phyloP scores from a whole-genome alignment of 768 basidiomycete genomes.

The Leccinum pellstonianum region DNA sequence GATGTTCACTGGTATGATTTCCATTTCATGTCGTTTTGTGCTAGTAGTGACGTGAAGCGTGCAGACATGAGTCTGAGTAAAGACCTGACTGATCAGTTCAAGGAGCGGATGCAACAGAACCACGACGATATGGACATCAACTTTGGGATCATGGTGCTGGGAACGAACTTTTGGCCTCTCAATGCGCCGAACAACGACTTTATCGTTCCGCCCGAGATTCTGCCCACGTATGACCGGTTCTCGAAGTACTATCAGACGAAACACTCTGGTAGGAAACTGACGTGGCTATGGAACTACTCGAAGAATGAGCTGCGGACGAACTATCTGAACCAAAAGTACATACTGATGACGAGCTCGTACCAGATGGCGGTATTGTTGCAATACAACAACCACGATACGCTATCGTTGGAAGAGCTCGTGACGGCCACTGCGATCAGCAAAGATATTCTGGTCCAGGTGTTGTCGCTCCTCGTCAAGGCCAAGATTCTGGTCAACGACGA shows the following conservation, averaged over 20 bases:
- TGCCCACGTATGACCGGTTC: constrained; percentile 88
- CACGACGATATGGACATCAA: constrained; percentile 86
- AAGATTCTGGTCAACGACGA: constrained; percentile 90
- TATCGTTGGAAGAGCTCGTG: constrained; percentile 77
- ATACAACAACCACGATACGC: constrained; percentile 88
- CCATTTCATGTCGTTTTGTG: background rate
- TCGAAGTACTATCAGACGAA: constrained; percentile 90
- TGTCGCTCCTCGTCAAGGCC: constrained; percentile 74
- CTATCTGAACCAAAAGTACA: constrained; percentile 92
- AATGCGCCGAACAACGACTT: constrained; percentile 82
- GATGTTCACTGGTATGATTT: constrained; percentile 84
- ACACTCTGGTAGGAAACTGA: constrained; percentile 92
- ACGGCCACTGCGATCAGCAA: constrained; percentile 78
- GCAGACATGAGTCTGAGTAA: constrained; percentile 93
- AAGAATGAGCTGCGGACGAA: constrained; percentile 96
- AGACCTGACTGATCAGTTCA: constrained; percentile 93
- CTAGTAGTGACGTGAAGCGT: constrained; percentile 4
- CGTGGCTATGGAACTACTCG: constrained; percentile 98
- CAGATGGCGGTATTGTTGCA: constrained; percentile 94
- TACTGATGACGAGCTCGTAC: constrained; percentile 91
- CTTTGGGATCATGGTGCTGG: constrained; percentile 91
- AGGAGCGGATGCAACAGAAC: constrained; percentile 85
- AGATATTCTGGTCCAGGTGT: constrained; percentile 69
- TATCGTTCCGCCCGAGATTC: constrained; percentile 83
- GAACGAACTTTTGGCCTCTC: constrained; percentile 95